Conservation (phyloP, 768 basidiomycete genomes). For the Lentinus tigrinus region DNA sequence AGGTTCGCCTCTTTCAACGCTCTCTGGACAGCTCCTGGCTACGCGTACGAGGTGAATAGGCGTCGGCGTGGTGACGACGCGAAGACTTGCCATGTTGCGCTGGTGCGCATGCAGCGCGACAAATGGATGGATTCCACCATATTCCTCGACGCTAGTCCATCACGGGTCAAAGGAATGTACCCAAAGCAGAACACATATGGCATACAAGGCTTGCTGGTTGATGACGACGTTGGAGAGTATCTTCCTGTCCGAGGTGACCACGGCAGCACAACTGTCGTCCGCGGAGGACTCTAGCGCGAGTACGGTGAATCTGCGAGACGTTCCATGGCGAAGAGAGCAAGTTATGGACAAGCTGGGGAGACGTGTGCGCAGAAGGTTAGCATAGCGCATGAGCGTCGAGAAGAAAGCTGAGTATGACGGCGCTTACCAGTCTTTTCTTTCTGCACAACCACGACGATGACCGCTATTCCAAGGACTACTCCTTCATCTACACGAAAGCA, state of each 20-base stretch:
- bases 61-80: not conserved
- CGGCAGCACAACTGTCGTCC: slow-evolving; percentile 90
- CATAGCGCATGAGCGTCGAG: slow-evolving; percentile 2
- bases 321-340: not conserved
- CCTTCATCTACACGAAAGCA: too few species aligned
- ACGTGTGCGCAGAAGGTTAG: not conserved
- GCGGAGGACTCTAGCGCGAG: slow-evolving; percentile 85
- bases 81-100: slow-evolving; percentile 61
- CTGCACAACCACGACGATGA: not conserved
- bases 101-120: slow-evolving; percentile 79
- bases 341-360: not conserved
- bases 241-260: slow-evolving; percentile 68
- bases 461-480: too few species aligned
- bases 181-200: too few species aligned
- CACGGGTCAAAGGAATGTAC: not conserved
- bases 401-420: not conserved
- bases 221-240: slow-evolving; percentile 86
- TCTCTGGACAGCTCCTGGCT: slow-evolving; percentile 72
- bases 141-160: slow-evolving; percentile 48
- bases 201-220: slow-evolving; percentile 71
- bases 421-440: not conserved
- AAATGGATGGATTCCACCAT: slow-evolving; percentile 78
- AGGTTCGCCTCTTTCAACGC: slow-evolving; percentile 70
- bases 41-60: not conserved
- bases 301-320: slow-evolving; percentile 48